Base-by-base conservation (phyloP, 306 rosid genomes). In the Medicago arabica region DNA sequence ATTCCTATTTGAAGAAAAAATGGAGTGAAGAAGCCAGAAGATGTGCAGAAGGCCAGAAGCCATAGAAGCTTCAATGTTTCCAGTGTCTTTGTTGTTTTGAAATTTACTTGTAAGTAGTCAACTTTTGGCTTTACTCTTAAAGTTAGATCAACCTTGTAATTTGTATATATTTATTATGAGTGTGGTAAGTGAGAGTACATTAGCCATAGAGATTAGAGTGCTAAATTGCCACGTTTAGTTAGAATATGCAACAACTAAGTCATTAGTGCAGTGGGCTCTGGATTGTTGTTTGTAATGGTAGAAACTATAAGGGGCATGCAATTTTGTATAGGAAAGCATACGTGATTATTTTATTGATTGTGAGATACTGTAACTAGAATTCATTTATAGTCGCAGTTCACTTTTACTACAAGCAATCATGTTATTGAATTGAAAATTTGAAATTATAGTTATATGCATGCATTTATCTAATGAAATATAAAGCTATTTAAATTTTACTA, bases 1-100 rank as follows among this genome's bases (percentile, higher is more conserved):
- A 72, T 82, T 78, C 82, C 75, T 73, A 53, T 81, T 69, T 71
- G 72, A 74, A 69, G 76, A 76, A 59, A 59, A 70, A 72, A 75
- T 28, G 73, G 25, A 66, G 54, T 61, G 36, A 44, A 57, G 41
- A 55, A 75, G 71, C 18, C 71, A 65, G 53, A 66, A 66, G 36
- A 12, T 19, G n/a, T 31, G 43, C 16, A 51, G 25, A 53, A 53
- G 59, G 7, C 38, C 38, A 34, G 38, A 34, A 34, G 38, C 38
- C 38, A 34, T 5, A 34, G 38, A 34, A 4, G 38, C 38, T 34
- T 34, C 38, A 34, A 34, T 34, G 38, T 34, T 34, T 34, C 36
- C 36, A 31, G 38, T 34, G 38, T 34, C 7, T 31, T 31, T 34
- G 38, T 34, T 34, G 38, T 34, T 34, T 34, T 34, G 38, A 34